These are phyloP conservation scores for Purpureocillium takamizusanense DNA, from an alignment of 2,329 filamentous ascomycete species.

Conservation along the genomic window DNA sequence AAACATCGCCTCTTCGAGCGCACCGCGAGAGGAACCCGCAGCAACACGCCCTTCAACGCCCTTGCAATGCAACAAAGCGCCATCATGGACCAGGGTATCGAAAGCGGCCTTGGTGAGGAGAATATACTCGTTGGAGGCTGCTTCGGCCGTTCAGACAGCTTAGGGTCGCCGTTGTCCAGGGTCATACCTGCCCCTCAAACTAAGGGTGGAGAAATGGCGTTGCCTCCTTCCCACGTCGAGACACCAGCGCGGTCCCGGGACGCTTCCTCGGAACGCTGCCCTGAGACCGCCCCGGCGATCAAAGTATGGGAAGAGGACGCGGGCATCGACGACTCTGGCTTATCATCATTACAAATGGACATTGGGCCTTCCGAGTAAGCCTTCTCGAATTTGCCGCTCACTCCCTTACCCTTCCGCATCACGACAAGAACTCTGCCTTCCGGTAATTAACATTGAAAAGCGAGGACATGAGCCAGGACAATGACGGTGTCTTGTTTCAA, in stretches of 20 bases:
- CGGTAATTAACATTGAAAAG: background rate
- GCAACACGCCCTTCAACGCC: too few species aligned
- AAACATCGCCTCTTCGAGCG: too few species aligned
- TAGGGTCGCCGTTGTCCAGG: slow-evolving; percentile 4
- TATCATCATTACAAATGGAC: slow-evolving; percentile 10
- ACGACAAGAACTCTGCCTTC: background rate
- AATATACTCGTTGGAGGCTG: background rate
- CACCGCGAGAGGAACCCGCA: too few species aligned
- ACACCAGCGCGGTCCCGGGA: slow-evolving; percentile 16
- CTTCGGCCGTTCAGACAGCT: slow-evolving; percentile 8
- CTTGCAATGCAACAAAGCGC: too few species aligned
- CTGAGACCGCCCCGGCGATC: slow-evolving; percentile 31
- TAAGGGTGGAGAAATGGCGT: background rate
- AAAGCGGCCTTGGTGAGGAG: background rate
- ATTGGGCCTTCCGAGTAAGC: slow-evolving; percentile 17
- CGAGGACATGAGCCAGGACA: slow-evolving; percentile 10
- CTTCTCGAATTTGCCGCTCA: background rate
- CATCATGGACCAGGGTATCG: slow-evolving; percentile 1
- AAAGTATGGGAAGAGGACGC: slow-evolving; percentile 35
- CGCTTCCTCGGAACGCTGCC: slow-evolving; percentile 20
- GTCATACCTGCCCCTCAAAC: background rate
- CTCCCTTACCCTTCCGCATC: background rate
- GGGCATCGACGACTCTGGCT: slow-evolving; percentile 13
- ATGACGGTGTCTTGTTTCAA: slow-evolving; percentile 9
- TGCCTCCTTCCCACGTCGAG: slow-evolving; percentile 6